Evolutionary conservation across 2,329 filamentous ascomycete species (phyloP).

Genomic region (Aspergillus japonicus): DNA sequence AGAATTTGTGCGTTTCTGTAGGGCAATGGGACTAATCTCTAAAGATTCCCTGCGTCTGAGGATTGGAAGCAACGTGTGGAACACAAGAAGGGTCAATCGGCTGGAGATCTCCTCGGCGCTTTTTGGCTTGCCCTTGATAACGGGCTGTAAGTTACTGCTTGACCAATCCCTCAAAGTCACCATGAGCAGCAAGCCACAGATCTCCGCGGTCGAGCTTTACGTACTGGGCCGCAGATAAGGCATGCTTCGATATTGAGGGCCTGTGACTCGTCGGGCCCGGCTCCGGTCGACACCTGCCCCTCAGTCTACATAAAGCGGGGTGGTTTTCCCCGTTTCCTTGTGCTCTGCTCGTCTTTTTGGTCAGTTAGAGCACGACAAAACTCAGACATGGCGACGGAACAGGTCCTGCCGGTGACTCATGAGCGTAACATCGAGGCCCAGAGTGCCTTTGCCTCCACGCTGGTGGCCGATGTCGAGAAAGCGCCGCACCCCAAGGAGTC

Average conservation of each 20-base stretch:
- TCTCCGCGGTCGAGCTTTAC: background rate
- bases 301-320: background rate
- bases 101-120: background rate
- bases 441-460: slow-evolving; percentile 6
- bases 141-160: background rate
- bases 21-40: background rate
- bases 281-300: background rate
- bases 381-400: background rate
- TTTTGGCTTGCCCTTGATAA: background rate
- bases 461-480: slow-evolving; percentile 3
- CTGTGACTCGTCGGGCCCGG: background rate
- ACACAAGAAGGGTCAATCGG: background rate
- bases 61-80: background rate
- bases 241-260: background rate
- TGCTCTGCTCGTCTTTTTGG: no score
- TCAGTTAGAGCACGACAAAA: no score
- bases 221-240: background rate
- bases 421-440: slow-evolving; percentile 5
- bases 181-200: background rate
- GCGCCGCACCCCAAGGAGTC: background rate
- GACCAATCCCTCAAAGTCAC: background rate
- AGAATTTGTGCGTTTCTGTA: background rate
- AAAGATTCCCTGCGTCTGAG: background rate
- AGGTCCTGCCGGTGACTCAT: background rate
- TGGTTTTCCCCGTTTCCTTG: background rate